Conservation (phyloP, 164 flowering plant species). For the Chimonanthus salicifolius region DNA sequence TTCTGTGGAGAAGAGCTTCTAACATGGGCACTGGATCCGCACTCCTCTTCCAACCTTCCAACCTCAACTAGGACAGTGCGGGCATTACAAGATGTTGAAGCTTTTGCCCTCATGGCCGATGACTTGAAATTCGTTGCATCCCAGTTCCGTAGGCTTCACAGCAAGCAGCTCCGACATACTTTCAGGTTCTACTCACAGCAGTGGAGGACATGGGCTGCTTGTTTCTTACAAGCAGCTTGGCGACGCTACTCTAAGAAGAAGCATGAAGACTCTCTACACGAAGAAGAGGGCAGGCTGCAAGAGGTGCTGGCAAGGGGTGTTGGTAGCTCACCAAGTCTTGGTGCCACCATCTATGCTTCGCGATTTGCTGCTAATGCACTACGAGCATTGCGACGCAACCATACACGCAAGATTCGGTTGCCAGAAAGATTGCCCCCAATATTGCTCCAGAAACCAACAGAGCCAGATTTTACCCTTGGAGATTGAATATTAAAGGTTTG, state of each 20-base stretch:
- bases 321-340: constrained; percentile 61
- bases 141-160: constrained; percentile 82
- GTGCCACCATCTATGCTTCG: constrained; percentile 78
- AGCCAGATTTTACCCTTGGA: constrained; percentile 46
- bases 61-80: constrained; percentile 81
- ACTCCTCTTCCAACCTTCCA: constrained; percentile 72
- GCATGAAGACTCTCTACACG: constrained; percentile 55
- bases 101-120: constrained; percentile 76
- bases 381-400: constrained; percentile 29
- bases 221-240: constrained; percentile 96
- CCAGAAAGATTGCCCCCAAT: constrained; percentile 38
- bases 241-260: constrained; percentile 61
- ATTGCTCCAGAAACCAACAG: constrained; percentile 50
- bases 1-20: constrained; percentile 99
- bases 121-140: constrained; percentile 85
- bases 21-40: constrained; percentile 94
- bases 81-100: constrained; percentile 79
- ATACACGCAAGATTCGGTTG: constrained; percentile 29
- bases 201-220: constrained; percentile 98
- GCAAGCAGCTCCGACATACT: constrained; percentile 85
- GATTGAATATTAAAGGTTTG: constrained; percentile 7
- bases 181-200: constrained; percentile 90
- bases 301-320: constrained; percentile 44
- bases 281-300: constrained; percentile 64
- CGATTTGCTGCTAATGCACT: constrained; percentile 72